Percentiles rank a stretch among this genome's conserved stretches.
These are phyloP conservation scores for Malassezia sp. DNA, from an alignment of 1,284 basidiomycete species.

Conservation along the genomic window DNA sequence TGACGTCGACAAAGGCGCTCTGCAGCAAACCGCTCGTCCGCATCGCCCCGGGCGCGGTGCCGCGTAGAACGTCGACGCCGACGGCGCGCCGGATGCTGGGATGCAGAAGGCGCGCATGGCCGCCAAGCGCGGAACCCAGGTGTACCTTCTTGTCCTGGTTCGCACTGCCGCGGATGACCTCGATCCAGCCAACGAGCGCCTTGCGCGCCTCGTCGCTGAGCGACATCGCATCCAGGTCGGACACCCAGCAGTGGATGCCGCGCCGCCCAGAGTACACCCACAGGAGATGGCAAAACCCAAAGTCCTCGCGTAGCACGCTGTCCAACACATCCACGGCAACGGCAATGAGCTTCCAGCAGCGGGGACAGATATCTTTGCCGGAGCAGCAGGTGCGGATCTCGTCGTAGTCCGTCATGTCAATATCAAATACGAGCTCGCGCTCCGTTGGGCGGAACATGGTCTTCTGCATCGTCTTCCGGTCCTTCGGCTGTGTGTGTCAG, in stretches of 20 bases:
- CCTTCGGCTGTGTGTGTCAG: too few species aligned
- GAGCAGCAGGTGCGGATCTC: conserved; percentile 87
- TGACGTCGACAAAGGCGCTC: conserved; percentile 57
- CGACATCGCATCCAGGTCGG: conserved; percentile 72
- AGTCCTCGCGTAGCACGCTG: conserved; percentile 63
- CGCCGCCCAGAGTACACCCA: conserved; percentile 99
- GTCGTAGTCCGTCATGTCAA: conserved; percentile 99
- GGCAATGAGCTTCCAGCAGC: conserved; percentile 90
- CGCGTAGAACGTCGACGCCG: conserved; percentile 16
- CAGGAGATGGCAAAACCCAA: conserved; percentile 65
- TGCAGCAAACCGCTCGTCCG: conserved; percentile 51
- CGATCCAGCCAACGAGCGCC: conserved; percentile 73
- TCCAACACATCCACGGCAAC: conserved; percentile 84
- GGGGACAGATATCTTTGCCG: conserved; percentile 76
- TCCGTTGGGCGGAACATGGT: conserved; percentile 64
- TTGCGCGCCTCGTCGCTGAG: conserved; percentile 83
- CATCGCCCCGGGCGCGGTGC: conserved; percentile 1
- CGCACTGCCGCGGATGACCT: conserved; percentile 66
- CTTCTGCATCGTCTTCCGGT: conserved; percentile 72
- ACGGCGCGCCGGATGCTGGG: conserved; percentile 40
- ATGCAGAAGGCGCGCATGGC: conserved; percentile 53
- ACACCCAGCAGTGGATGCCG: conserved; percentile 97
- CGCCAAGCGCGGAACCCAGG: conserved; percentile 49
- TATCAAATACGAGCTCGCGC: conserved; percentile 96
- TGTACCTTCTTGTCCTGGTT: conserved; percentile 77